phyloP scores from a whole-genome alignment of 208 protist genomes.

The Leishmania lainsoni region DNA sequence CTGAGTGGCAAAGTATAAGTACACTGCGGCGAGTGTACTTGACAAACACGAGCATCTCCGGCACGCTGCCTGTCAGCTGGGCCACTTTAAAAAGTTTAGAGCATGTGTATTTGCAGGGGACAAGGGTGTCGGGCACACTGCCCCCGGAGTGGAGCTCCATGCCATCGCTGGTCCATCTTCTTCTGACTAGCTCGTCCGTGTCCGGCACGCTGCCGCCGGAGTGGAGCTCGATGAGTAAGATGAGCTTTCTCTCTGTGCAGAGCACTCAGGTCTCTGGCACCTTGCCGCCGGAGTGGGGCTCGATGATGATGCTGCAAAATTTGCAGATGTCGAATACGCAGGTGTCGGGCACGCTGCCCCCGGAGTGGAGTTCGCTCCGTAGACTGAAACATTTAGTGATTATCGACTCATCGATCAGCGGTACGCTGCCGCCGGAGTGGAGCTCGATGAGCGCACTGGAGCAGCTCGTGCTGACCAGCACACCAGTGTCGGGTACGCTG shows the following conservation, averaged over 20 bases:
- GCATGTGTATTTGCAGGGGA: not conserved
- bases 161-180: not conserved
- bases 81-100: not conserved
- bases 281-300: not conserved
- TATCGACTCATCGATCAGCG: not conserved
- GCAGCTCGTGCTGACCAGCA: not conserved
- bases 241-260: not conserved
- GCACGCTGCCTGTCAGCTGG: not conserved
- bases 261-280: not conserved
- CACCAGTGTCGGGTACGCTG: not conserved
- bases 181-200: not conserved
- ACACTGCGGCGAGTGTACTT: not conserved
- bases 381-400: not conserved
- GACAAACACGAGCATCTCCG: not conserved
- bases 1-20: not conserved
- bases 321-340: not conserved
- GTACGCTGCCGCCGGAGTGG: slow-evolving; percentile 21
- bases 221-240: not conserved
- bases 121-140: not conserved
- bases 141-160: slow-evolving; percentile 10
- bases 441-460: not conserved
- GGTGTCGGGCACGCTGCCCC: not conserved
- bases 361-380: not conserved
- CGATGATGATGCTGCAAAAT: not conserved
- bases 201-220: slow-evolving; percentile 8